Percentiles rank a stretch among this genome's conserved stretches.
Evolutionary conservation across 305 asterid genomes (phyloP).

Genomic region (Ilex paraguariensis): DNA sequence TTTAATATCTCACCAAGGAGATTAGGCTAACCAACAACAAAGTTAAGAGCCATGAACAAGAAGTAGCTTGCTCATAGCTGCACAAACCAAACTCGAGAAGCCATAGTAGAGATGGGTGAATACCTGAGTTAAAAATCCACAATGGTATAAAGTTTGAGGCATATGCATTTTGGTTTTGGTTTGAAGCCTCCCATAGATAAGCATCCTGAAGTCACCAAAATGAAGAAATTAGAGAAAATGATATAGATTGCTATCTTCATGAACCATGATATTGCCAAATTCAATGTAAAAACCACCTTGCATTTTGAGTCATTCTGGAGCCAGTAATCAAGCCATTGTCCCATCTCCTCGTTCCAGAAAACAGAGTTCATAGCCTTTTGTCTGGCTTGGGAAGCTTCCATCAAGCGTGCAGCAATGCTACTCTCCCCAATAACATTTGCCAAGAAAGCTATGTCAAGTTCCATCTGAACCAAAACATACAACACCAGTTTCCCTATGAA

Average conservation of each 20-base stretch:
- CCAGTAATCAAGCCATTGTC: conserved; percentile 96
- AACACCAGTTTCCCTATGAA: conserved; percentile 5
- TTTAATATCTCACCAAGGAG: too few species aligned
- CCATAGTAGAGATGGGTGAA: neutral
- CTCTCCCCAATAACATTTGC: conserved; percentile 53
- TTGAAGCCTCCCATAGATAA: conserved; percentile 41
- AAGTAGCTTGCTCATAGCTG: too few species aligned
- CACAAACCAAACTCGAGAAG: neutral
- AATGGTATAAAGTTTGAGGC: conserved; percentile 84
- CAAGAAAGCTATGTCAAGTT: conserved; percentile 61
- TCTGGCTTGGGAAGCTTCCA: conserved; percentile 49
- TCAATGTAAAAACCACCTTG: conserved; percentile 20
- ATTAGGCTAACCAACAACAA: too few species aligned
- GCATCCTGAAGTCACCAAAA: conserved; percentile 18
- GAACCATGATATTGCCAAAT: neutral
- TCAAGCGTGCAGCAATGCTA: conserved; percentile 27
- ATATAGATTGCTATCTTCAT: neutral
- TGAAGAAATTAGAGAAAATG: neutral
- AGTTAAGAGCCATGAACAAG: too few species aligned
- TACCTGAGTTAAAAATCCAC: conserved; percentile 85
- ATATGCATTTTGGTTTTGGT: conserved; percentile 53
- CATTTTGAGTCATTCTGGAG: conserved; percentile 23
- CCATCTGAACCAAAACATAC: conserved; percentile 51
- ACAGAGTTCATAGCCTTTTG: conserved; percentile 57
- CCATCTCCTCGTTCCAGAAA: conserved; percentile 64